phyloP scores from a whole-genome alignment of 192 early-diverging fungal species.

The Coemansia sp. region DNA sequence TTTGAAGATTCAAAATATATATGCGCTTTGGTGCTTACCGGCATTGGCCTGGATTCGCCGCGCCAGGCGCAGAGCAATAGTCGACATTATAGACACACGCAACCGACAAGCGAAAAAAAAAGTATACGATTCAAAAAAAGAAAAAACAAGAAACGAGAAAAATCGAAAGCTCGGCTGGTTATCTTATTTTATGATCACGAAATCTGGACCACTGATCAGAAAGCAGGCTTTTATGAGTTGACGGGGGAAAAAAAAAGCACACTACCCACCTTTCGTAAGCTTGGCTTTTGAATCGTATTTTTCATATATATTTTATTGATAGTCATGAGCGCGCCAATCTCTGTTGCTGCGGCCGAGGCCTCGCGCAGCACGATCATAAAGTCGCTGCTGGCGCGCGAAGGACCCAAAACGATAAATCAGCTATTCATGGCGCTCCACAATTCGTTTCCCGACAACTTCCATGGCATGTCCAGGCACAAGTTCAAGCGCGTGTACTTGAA shows the following conservation, averaged over 20 bases:
- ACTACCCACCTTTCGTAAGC: too few species aligned
- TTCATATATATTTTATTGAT: background rate
- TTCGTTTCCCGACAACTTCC: conserved; percentile 30
- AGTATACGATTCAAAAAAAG: background rate
- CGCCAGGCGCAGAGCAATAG: background rate
- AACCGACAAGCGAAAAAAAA: background rate
- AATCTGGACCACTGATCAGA: too few species aligned
- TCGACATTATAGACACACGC: conserved; percentile 3
- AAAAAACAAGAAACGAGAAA: background rate
- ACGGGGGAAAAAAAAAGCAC: too few species aligned
- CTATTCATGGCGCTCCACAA: conserved; percentile 23
- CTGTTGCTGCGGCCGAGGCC: conserved; percentile 11
- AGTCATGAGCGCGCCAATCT: background rate
- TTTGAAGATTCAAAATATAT: too few species aligned
- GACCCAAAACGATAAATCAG: conserved; percentile 41
- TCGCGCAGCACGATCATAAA: conserved; percentile 45
- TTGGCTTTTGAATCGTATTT: too few species aligned
- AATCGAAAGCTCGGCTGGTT: too few species aligned
- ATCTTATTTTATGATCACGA: too few species aligned
- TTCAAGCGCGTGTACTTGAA: conserved; percentile 42
- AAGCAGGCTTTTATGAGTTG: too few species aligned
- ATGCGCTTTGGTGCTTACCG: background rate
- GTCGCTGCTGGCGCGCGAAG: conserved; percentile 32
- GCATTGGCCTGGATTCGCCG: conserved; percentile 5
- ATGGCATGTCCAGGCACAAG: conserved; percentile 22